Base-by-base conservation (phyloP, 139 green algal genomes). In the Micromonas pusilla region DNA sequence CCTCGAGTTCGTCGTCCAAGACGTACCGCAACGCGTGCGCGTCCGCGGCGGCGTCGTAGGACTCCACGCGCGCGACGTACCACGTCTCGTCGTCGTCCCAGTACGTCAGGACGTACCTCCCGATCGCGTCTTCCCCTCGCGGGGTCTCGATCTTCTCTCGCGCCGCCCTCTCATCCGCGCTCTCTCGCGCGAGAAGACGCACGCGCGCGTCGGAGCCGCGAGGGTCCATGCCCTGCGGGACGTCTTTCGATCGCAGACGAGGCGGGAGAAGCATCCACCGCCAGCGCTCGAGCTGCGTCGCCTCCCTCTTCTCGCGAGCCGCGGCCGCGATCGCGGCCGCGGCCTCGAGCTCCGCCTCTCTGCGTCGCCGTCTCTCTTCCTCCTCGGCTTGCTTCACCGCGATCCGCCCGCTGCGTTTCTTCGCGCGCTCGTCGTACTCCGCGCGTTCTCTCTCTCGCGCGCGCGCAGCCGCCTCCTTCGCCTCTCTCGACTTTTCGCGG, bases 321-420 rank as follows among this genome's bases (percentile, higher is more conserved):
- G 2, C 28, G 28, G 28, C 63, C 16, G 1, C 20, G 20, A 39
- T 37, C 23, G 28, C 3, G 28, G 20, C n/a, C 63, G 13, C 23
- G 28, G 28, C 31, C 31, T 31, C 63, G 2, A 25, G n/a, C 32
- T 33, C 31, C 2, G 23, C 31, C 63, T 70, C 31, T 16, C 23
- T 34, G 20, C 28, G n/a, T n/a, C n/a, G 23, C 3, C 63, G 25
- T 25, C 16, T 34, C 31, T 70, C 28, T 2, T 70, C 63, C 31
- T 70, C 28, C 5, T 70, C 63, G 6, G 31, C 31, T 16, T 23
- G 20, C 32, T 70, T 70, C 16, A 37, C n/a, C 28, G 63, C 63
- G 63, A 70, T 70, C 32, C 63, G 63, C 23, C 63, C 63, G 63
- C 21, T 34, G 28, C 63, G 63, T 70, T 70, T 70, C 2, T 3